Evolutionary conservation across 2,329 filamentous ascomycete species (phyloP).

Genomic region (Xylariaceae sp.): DNA sequence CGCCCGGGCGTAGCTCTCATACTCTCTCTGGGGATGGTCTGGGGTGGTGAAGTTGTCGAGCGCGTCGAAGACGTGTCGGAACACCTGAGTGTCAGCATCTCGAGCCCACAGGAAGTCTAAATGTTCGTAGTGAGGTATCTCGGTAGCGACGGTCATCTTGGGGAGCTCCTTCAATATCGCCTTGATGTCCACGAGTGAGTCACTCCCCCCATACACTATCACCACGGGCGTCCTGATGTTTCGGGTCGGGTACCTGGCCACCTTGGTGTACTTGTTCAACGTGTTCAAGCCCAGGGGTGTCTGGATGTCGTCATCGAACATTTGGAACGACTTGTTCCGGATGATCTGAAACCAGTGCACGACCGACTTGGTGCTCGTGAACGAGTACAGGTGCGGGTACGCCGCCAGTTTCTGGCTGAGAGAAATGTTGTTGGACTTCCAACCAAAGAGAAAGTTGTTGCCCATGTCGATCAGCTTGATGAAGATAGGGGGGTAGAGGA

Average conservation of each 20-base stretch:
- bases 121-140: slow-evolving; percentile 91
- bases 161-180: slow-evolving; percentile 89
- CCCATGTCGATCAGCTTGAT: slow-evolving; percentile 79
- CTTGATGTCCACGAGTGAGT: slow-evolving; percentile 89
- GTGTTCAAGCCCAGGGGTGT: slow-evolving; percentile 66
- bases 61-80: slow-evolving; percentile 86
- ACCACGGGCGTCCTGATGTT: slow-evolving; percentile 97
- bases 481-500: slow-evolving; percentile 92
- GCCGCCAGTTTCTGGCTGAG: slow-evolving; percentile 86
- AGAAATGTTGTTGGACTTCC: slow-evolving; percentile 79
- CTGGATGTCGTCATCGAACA: slow-evolving; percentile 94
- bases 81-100: slow-evolving; percentile 78
- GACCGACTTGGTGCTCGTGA: slow-evolving; percentile 92
- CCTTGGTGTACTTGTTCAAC: slow-evolving; percentile 83
- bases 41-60: slow-evolving; percentile 64
- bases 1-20: slow-evolving; percentile 49
- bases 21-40: slow-evolving; percentile 55
- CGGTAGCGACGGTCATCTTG: slow-evolving; percentile 73
- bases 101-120: slow-evolving; percentile 93
- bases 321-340: slow-evolving; percentile 90
- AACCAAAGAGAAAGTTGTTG: slow-evolving; percentile 80
- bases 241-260: slow-evolving; percentile 89
- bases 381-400: slow-evolving; percentile 94
- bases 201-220: slow-evolving; percentile 85
- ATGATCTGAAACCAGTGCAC: slow-evolving; percentile 99